Conservation (phyloP, 345 rosid species). For the Gossypium herbaceum region DNA sequence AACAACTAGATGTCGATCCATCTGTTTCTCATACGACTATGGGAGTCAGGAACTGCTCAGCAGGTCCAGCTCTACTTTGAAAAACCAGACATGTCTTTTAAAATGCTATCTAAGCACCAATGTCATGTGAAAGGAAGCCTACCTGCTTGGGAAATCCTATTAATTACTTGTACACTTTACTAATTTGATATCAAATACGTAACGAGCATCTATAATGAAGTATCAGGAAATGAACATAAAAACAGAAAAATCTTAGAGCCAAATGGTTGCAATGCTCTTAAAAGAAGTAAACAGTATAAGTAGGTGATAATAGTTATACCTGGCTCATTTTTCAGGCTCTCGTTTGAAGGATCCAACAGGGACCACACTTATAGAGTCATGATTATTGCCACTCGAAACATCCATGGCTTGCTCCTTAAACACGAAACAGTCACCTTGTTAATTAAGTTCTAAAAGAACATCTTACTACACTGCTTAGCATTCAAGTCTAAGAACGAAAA, state of each 20-base stretch:
- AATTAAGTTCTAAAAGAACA: neutral
- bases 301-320: conserved; percentile 24
- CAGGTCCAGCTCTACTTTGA: neutral
- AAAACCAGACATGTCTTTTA: neutral
- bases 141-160: neutral
- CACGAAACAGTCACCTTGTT: neutral
- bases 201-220: neutral
- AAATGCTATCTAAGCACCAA: conserved; percentile 7
- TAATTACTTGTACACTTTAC: neutral
- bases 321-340: conserved; percentile 55
- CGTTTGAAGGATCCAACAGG: conserved; percentile 58
- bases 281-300: conserved; percentile 1
- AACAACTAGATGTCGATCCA: neutral
- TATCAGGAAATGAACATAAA: neutral
- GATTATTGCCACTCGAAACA: conserved; percentile 45
- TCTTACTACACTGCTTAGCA: neutral
- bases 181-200: neutral
- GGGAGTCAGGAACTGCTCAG: neutral
- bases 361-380: conserved; percentile 47
- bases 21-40: neutral
- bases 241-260: conserved; percentile 8
- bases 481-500: conserved; percentile 7
- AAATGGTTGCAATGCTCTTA: conserved; percentile 10
- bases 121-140: conserved; percentile 19
- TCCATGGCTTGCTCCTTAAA: conserved; percentile 47